These are phyloP conservation scores for Penicillium aurantiogriseum DNA, from an alignment of 2,329 filamentous ascomycete species.

Conservation along the genomic window DNA sequence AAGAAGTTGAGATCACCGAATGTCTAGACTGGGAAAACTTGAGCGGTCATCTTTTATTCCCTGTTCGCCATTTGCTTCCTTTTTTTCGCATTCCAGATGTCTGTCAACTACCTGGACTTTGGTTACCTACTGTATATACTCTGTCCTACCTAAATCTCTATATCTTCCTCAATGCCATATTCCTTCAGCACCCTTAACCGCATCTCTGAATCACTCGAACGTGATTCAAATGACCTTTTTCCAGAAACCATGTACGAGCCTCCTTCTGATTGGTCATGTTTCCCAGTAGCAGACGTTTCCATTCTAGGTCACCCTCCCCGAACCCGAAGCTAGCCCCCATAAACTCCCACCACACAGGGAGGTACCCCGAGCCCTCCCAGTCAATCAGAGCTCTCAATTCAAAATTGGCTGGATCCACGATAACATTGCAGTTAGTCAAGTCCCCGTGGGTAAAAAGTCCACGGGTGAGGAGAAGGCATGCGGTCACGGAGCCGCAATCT, in stretches of 20 bases:
- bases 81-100: neutral
- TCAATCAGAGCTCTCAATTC: constrained; percentile 42
- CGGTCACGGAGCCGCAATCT: constrained; percentile 10
- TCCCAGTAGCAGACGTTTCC: constrained; percentile 14
- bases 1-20: constrained; percentile 3
- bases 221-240: neutral
- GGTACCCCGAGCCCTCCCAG: constrained; percentile 41
- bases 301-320: constrained; percentile 9
- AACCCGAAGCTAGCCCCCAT: constrained; percentile 5
- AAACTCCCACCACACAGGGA: constrained; percentile 42
- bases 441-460: constrained; percentile 45
- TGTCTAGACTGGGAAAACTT: constrained; percentile 2
- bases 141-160: neutral
- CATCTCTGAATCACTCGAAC: neutral
- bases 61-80: neutral
- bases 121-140: too few species aligned
- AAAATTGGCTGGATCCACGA: constrained; percentile 32
- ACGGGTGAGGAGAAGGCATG: constrained; percentile 26
- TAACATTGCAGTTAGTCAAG: constrained; percentile 40
- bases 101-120: neutral
- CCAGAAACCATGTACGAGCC: constrained; percentile 6
- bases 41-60: neutral
- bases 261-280: constrained; percentile 14
- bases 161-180: neutral
- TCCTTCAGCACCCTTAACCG: neutral